Evolutionary conservation across 495 filamentous ascomycete genomes (phyloP).

Genomic region (Evernia prunastri): DNA sequence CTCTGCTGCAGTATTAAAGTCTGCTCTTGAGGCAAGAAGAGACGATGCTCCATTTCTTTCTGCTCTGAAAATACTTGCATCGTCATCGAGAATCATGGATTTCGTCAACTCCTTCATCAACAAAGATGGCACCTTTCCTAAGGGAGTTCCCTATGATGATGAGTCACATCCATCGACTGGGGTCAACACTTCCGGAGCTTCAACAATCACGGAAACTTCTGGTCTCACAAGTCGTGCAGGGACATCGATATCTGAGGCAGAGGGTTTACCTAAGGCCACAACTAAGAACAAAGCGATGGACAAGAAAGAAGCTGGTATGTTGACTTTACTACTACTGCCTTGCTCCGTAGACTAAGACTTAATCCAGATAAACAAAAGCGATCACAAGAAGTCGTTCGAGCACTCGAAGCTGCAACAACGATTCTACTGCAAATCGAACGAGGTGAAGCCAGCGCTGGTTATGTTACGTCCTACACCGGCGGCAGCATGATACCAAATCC

Average conservation of each 20-base stretch:
- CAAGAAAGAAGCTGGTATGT: background rate
- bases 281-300: background rate
- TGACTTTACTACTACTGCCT: background rate
- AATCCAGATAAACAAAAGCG: background rate
- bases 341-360: background rate
- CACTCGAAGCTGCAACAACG: background rate
- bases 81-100: background rate
- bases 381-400: background rate
- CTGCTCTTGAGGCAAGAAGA: background rate
- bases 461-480: background rate
- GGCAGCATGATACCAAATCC: background rate
- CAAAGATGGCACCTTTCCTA: background rate
- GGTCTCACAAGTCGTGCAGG: background rate
- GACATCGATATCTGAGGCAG: background rate
- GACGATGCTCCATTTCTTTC: background rate
- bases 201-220: background rate
- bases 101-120: background rate
- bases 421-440: background rate
- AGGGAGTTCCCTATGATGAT: background rate
- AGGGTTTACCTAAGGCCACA: background rate
- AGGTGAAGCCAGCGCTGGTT: background rate
- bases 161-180: slow-evolving; percentile 6
- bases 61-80: background rate
- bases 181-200: background rate
- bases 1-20: background rate